Evolutionary conservation across 192 early-diverging fungal genomes (phyloP).

Genomic region (Ambispora gerdemannii): DNA sequence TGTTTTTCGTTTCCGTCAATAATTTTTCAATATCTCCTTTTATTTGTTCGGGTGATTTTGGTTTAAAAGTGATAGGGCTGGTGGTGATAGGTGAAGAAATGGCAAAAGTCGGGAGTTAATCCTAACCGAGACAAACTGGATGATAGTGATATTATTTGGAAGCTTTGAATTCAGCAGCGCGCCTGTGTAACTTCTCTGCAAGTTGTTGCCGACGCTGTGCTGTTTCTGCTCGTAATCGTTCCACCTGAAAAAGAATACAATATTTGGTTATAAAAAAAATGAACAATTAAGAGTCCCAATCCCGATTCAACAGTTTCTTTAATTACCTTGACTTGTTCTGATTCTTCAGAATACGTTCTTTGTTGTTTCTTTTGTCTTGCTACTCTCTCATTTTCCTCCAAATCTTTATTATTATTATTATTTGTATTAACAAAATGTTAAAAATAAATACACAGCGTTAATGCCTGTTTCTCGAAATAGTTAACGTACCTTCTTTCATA

Average conservation of each 20-base stretch:
- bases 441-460: background rate
- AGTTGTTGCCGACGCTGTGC: conserved; percentile 32
- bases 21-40: too few species aligned
- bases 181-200: conserved; percentile 24
- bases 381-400: conserved; percentile 39
- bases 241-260: conserved; percentile 14
- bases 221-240: conserved; percentile 37
- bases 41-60: too few species aligned
- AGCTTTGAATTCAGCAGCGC: background rate
- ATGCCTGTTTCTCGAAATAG: background rate
- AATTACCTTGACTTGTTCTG: conserved; percentile 35
- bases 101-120: too few species aligned
- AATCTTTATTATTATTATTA: conserved; percentile 20
- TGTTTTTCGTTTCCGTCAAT: too few species aligned
- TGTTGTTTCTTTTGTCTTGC: conserved; percentile 36
- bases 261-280: background rate
- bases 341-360: conserved; percentile 31
- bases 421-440: background rate
- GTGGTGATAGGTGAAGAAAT: too few species aligned
- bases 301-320: background rate
- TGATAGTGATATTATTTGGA: background rate
- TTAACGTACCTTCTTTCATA: conserved; percentile 33
- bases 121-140: background rate
- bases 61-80: too few species aligned
- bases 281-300: background rate